phyloP scores from a whole-genome alignment of 129 eudicot species.

The Flaveria robusta region DNA sequence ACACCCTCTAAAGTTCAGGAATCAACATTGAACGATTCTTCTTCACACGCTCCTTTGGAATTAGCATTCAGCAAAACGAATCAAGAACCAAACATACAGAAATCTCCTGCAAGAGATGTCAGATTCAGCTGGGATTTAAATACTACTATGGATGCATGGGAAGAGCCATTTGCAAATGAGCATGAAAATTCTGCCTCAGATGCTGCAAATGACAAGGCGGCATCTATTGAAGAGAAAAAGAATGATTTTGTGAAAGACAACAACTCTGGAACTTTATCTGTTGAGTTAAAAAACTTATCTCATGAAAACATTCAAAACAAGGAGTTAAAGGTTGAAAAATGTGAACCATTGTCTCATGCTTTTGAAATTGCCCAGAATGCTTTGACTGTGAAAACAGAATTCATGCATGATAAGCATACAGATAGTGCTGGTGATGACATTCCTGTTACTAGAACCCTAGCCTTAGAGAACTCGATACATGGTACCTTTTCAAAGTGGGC shows the following conservation, averaged over 20 bases:
- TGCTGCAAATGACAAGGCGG: slow-evolving; percentile 15
- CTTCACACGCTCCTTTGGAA: slow-evolving; percentile 13
- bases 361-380: slow-evolving; percentile 20
- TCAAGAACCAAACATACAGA: slow-evolving; percentile 23
- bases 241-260: slow-evolving; percentile 14
- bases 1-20: slow-evolving; percentile 3
- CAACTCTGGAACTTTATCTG: slow-evolving; percentile 19
- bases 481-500: slow-evolving; percentile 29
- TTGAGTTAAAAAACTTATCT: slow-evolving; percentile 26
- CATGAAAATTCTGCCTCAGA: slow-evolving; percentile 24
- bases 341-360: slow-evolving; percentile 25
- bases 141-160: slow-evolving; percentile 45
- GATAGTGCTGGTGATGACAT: slow-evolving; percentile 16
- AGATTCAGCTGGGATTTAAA: slow-evolving; percentile 47
- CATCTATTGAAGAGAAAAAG: slow-evolving; percentile 17
- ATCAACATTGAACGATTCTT: slow-evolving; percentile 10
- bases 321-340: slow-evolving; percentile 20
- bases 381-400: slow-evolving; percentile 19
- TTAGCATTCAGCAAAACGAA: slow-evolving; percentile 5
- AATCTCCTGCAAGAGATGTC: slow-evolving; percentile 29
- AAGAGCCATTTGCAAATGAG: slow-evolving; percentile 32
- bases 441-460: slow-evolving; percentile 32
- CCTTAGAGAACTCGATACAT: slow-evolving; percentile 31
- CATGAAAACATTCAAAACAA: slow-evolving; percentile 13
- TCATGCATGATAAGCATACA: slow-evolving; percentile 9